These are phyloP conservation scores for Heracleum sosnowskyi DNA, from an alignment of 129 eudicot species.

Conservation along the genomic window DNA sequence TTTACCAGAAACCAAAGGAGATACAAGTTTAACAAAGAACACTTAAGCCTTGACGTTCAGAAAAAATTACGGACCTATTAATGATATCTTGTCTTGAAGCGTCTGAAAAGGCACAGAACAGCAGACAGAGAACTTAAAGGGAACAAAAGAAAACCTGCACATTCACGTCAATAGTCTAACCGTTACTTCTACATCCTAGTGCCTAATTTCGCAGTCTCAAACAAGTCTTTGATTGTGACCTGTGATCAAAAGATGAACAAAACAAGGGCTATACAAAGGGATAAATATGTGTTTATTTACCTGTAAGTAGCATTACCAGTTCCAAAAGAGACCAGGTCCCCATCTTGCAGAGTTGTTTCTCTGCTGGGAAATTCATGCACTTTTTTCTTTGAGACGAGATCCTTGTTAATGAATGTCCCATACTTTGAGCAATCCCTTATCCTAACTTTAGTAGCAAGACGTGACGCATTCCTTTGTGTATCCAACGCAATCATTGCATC, in stretches of 20 bases:
- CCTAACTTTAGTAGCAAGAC: constrained; percentile 43
- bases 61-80: constrained; percentile 43
- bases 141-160: constrained; percentile 71
- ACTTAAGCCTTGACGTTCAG: background rate
- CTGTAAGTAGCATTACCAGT: constrained; percentile 92
- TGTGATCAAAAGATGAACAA: background rate
- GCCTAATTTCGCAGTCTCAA: background rate
- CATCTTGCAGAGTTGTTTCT: constrained; percentile 59
- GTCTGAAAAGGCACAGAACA: constrained; percentile 30
- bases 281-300: constrained; percentile 22
- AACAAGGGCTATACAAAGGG: background rate
- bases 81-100: constrained; percentile 41
- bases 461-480: constrained; percentile 30
- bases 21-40: background rate
- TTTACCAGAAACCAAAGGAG: background rate
- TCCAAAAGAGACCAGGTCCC: constrained; percentile 81
- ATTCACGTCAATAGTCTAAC: background rate
- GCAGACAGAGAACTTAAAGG: constrained; percentile 41
- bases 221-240: background rate
- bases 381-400: constrained; percentile 45
- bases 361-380: constrained; percentile 72
- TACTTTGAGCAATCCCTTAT: constrained; percentile 89
- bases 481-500: constrained; percentile 61
- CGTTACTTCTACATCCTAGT: background rate
- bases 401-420: constrained; percentile 59